phyloP scores from a whole-genome alignment of 2,329 filamentous ascomycete species.

The Trichoderma endophyticum region DNA sequence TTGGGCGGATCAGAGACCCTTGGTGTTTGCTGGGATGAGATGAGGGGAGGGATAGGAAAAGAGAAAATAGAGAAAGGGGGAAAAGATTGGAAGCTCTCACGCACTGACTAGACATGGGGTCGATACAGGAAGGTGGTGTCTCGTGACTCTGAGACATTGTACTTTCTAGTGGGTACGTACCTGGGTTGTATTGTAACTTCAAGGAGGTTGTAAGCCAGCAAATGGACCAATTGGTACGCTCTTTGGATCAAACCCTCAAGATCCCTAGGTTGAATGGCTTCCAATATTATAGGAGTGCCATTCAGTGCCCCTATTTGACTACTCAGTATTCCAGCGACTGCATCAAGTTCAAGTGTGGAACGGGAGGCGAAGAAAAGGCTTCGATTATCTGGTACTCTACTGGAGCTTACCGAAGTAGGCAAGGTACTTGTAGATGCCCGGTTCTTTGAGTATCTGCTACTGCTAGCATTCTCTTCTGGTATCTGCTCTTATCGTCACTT shows the following conservation, averaged over 20 bases:
- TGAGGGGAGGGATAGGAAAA: not conserved
- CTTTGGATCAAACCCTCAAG: not conserved
- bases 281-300: no score
- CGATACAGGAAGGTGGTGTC: not conserved
- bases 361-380: no score
- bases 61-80: not conserved
- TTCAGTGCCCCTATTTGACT: no score
- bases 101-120: not conserved
- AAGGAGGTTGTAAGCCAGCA: not conserved
- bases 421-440: no score
- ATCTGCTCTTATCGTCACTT: not conserved
- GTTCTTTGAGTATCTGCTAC: no score
- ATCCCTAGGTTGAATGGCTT: not conserved
- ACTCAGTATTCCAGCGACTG: no score
- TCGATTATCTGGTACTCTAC: no score
- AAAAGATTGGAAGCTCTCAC: not conserved
- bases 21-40: not conserved
- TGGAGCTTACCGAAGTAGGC: no score
- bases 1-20: not conserved
- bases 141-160: not conserved
- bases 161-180: not conserved
- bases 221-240: not conserved
- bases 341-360: no score
- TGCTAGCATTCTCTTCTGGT: not conserved
- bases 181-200: not conserved